Conservation (phyloP, 306 rosid species). For the Alnus glutinosa region DNA sequence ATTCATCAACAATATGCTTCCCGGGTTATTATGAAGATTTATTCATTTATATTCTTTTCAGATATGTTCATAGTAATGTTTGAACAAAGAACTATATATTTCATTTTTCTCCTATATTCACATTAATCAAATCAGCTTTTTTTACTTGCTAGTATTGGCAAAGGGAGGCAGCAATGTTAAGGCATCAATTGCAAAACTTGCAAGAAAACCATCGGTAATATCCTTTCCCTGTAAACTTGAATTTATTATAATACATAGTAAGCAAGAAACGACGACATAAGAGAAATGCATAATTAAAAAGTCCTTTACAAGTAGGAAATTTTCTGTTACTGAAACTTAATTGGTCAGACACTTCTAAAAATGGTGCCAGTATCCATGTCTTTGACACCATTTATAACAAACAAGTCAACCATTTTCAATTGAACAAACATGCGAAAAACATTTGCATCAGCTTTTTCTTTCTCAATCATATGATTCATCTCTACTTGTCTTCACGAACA, state of each 20-base stretch:
- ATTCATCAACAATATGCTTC: neutral
- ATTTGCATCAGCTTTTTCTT: neutral
- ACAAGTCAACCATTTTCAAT: neutral
- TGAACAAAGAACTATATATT: no score
- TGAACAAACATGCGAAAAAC: neutral
- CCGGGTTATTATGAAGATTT: neutral
- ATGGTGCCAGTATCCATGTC: neutral
- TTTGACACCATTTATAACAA: neutral
- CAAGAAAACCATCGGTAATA: constrained; percentile 80
- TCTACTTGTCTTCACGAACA: neutral
- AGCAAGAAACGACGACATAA: neutral
- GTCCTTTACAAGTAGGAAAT: neutral
- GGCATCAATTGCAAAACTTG: constrained; percentile 77
- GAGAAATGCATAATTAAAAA: neutral
- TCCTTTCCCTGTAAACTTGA: constrained; percentile 5
- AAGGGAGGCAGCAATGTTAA: constrained; percentile 76
- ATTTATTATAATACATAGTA: neutral
- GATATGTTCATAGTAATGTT: neutral
- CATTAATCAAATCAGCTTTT: constrained; percentile 13
- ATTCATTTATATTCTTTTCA: neutral
- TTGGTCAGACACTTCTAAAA: neutral
- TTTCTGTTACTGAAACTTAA: neutral
- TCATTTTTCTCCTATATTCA: neutral
- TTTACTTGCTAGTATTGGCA: constrained; percentile 73
- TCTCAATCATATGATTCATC: neutral